Evolutionary conservation across 208 protist genomes (phyloP), one percentile per base, ranked within the genome.

Genomic region (Trypanosoma conorhini): DNA sequence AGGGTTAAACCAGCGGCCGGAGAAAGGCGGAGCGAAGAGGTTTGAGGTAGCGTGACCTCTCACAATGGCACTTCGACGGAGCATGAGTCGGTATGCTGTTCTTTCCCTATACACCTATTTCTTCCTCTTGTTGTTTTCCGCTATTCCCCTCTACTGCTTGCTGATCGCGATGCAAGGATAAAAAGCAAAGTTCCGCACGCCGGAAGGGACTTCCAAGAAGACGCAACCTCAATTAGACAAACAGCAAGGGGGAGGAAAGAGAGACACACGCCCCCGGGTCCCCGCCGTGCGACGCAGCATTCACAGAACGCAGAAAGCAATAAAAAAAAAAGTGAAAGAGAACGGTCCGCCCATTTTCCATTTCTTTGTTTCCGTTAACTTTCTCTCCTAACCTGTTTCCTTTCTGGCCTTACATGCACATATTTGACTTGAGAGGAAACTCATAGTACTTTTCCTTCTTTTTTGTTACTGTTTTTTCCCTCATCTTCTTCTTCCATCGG

Each of bases 1-100:
- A 15, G 92, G 92, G 75, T 96, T 96, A 75, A 96, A 96, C 92
- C 92, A 96, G 31, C 89, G 85, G 22, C 92, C 92, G 10, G 89
- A 93, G 74, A 89, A 88, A 26, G 92, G 88, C 5, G 88, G 92
- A 3, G 92, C 92, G 65, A 94, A 95, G 35, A 96, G 62, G 72
- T 96, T 96, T 52, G 87, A 94, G 33, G 92, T 96, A 70, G 89
- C 89, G 65, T 94, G 89, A 58, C 89, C 92, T 63, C 86, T 81
- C 21, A 69, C 64, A 17, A 89, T 38, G 21, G 71, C 52, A 33
- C 83, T 89, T 63, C 72, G 77, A 78, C 89, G 92, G 52, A 96
- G 81, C 92, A 96, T 96, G 1, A 42, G 17, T 52, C 31, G 44
- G n/a, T 22, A 28, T 64, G 0, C 12, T 10, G 42, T 0, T 68